Percentiles rank a stretch among this genome's conserved stretches.
Conservation (phyloP, 768 basidiomycete genomes). For the Mrakia blollopis region DNA sequence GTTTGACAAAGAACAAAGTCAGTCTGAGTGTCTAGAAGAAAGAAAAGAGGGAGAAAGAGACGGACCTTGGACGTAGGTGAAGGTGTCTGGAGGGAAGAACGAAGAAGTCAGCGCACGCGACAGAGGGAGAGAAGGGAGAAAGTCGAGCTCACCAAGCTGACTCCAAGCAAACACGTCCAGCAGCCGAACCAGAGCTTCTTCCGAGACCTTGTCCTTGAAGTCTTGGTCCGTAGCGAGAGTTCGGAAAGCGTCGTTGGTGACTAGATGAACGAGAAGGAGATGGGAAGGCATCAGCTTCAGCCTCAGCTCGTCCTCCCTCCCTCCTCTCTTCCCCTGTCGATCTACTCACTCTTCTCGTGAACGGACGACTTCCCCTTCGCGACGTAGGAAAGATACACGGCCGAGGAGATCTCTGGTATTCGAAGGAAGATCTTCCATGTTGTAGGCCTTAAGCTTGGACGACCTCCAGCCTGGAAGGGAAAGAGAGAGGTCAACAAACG, state of each 20-base stretch:
- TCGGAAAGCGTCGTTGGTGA: slow-evolving; percentile 45
- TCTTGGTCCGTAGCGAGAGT: slow-evolving; percentile 93
- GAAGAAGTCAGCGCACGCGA: neutral
- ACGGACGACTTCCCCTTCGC: slow-evolving; percentile 42
- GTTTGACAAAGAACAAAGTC: neutral
- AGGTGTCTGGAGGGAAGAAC: slow-evolving; percentile 41
- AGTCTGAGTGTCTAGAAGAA: neutral
- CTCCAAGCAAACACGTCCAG: slow-evolving; percentile 98
- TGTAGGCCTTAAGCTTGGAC: slow-evolving; percentile 62
- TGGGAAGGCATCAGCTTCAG: neutral
- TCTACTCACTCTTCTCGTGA: slow-evolving; percentile 43
- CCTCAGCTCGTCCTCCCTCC: neutral
- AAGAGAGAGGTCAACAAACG: neutral
- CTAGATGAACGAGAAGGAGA: slow-evolving; percentile 49
- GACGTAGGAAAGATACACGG: slow-evolving; percentile 47
- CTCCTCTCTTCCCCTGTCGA: neutral
- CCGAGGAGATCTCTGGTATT: slow-evolving; percentile 70
- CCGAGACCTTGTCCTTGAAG: slow-evolving; percentile 95
- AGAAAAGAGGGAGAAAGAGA: neutral
- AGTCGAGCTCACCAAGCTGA: slow-evolving; percentile 60
- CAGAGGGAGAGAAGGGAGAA: neutral
- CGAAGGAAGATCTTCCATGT: slow-evolving; percentile 93
- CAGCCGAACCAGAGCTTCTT: slow-evolving; percentile 94
- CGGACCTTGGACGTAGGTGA: slow-evolving; percentile 85
- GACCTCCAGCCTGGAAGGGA: slow-evolving; percentile 19